These are phyloP conservation scores for Penicillium paradoxum DNA, from an alignment of 495 filamentous ascomycete species.

Conservation along the genomic window DNA sequence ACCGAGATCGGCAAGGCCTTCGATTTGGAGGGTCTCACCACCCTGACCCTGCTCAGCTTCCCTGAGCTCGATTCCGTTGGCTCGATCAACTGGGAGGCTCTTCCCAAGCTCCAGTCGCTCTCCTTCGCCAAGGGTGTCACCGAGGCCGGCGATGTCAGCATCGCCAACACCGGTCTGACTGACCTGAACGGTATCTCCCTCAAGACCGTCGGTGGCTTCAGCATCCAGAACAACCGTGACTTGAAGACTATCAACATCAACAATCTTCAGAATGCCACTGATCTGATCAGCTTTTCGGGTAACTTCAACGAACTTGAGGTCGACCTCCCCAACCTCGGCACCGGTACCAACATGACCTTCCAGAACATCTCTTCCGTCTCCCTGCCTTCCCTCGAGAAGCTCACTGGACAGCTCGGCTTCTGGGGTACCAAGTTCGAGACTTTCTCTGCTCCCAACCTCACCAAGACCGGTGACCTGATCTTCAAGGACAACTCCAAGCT, in stretches of 20 bases:
- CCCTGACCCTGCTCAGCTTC: conserved; percentile 60
- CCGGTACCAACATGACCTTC: conserved; percentile 81
- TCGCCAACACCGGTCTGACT: conserved; percentile 78
- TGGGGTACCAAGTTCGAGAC: conserved; percentile 68
- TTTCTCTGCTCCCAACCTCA: conserved; percentile 76
- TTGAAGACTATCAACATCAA: conserved; percentile 64
- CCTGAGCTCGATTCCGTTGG: conserved; percentile 57
- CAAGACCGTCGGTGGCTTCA: conserved; percentile 51
- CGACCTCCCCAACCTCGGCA: conserved; percentile 71
- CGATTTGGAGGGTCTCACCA: conserved; percentile 57
- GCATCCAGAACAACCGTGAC: conserved; percentile 77
- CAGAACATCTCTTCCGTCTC: conserved; percentile 71
- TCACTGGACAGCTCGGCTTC: conserved; percentile 79
- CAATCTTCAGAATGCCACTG: conserved; percentile 62
- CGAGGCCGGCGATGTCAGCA: conserved; percentile 58
- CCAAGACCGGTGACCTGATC: conserved; percentile 65
- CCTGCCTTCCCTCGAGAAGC: conserved; percentile 68
- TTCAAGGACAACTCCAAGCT: conserved; percentile 75
- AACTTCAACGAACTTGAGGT: conserved; percentile 56
- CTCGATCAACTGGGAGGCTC: conserved; percentile 62
- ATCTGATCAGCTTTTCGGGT: conserved; percentile 54
- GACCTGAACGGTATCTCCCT: conserved; percentile 76
- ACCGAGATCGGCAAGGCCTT: conserved; percentile 56
- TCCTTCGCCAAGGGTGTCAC: conserved; percentile 60
- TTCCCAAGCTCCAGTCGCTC: conserved; percentile 65